Evolutionary conservation across 345 rosid species (phyloP).

Genomic region (Reutealis trisperma): DNA sequence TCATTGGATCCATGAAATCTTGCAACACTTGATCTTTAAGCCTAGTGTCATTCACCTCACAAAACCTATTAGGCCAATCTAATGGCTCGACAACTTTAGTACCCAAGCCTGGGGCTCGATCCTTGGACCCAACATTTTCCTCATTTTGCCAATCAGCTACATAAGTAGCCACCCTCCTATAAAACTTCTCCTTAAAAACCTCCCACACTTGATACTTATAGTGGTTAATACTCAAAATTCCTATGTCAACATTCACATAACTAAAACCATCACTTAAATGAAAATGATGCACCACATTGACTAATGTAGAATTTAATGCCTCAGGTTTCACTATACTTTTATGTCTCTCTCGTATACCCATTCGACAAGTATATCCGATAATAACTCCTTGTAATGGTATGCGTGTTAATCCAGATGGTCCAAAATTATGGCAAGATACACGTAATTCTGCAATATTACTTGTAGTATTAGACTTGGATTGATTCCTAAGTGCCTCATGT

Average conservation of each 20-base stretch:
- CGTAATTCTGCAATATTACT: slow-evolving; percentile 54
- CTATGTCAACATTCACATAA: slow-evolving; percentile 47
- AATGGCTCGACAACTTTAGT: slow-evolving; percentile 70
- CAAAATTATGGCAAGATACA: slow-evolving; percentile 63
- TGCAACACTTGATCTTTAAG: slow-evolving; percentile 58
- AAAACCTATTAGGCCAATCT: slow-evolving; percentile 74
- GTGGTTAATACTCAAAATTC: slow-evolving; percentile 65
- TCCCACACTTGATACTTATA: slow-evolving; percentile 93
- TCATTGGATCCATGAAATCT: slow-evolving; percentile 35
- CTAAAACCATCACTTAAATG: slow-evolving; percentile 52
- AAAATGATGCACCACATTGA: slow-evolving; percentile 86
- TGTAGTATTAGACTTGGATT: slow-evolving; percentile 6
- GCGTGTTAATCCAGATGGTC: slow-evolving; percentile 61
- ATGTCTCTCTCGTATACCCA: slow-evolving; percentile 68
- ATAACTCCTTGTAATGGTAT: slow-evolving; percentile 55
- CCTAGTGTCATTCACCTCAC: slow-evolving; percentile 71
- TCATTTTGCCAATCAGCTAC: slow-evolving; percentile 88
- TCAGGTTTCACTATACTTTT: slow-evolving; percentile 80
- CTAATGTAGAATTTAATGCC: slow-evolving; percentile 66
- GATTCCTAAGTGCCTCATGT: slow-evolving; percentile 35
- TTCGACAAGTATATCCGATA: slow-evolving; percentile 72
- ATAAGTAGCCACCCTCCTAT: slow-evolving; percentile 82
- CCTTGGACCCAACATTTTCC: slow-evolving; percentile 73
- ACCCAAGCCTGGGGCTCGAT: slow-evolving; percentile 88
- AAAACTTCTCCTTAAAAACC: slow-evolving; percentile 84